Percentiles rank a stretch among this genome's conserved stretches.
Evolutionary conservation across 1,139 yeast genomes (phyloP).

Genomic region (Suhomyces kunorum): DNA sequence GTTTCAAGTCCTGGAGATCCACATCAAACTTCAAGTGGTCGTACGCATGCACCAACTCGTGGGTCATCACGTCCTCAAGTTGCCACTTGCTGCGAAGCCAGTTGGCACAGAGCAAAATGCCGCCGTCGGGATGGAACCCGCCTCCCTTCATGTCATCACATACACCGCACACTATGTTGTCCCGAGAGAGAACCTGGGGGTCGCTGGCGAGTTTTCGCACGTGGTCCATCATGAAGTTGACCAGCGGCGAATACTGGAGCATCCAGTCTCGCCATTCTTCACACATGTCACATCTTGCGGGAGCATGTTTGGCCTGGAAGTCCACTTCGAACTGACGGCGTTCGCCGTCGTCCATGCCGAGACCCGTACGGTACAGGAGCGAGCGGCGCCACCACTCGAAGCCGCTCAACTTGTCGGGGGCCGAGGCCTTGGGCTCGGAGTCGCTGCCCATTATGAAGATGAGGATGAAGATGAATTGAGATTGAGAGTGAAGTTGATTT

Average conservation of each 20-base stretch:
- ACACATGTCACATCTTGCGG: slow-evolving; percentile 60
- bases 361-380: slow-evolving; percentile 69
- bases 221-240: slow-evolving; percentile 84
- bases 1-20: slow-evolving; percentile 78
- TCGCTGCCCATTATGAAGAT: slow-evolving; percentile 1
- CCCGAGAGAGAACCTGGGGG: slow-evolving; percentile 15
- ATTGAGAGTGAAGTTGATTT: neutral
- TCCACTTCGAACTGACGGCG: slow-evolving; percentile 61
- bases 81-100: slow-evolving; percentile 77
- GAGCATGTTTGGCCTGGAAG: slow-evolving; percentile 47
- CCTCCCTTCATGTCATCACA: slow-evolving; percentile 90
- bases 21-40: slow-evolving; percentile 87
- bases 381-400: slow-evolving; percentile 86
- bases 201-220: slow-evolving; percentile 54
- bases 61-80: slow-evolving; percentile 86
- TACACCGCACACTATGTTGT: slow-evolving; percentile 72
- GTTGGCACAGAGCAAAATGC: slow-evolving; percentile 85
- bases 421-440: slow-evolving; percentile 5
- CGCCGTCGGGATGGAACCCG: slow-evolving; percentile 89
- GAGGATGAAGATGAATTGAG: neutral
- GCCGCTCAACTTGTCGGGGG: slow-evolving; percentile 34
- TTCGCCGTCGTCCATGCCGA: slow-evolving; percentile 60
- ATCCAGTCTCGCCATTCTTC: slow-evolving; percentile 78
- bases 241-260: slow-evolving; percentile 78
- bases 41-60: slow-evolving; percentile 91